A percentile compares a stretch with the other conserved stretches of the same genome.
Conservation (phyloP, 805 yeast genomes). For the Metschnikowia henanensis region DNA sequence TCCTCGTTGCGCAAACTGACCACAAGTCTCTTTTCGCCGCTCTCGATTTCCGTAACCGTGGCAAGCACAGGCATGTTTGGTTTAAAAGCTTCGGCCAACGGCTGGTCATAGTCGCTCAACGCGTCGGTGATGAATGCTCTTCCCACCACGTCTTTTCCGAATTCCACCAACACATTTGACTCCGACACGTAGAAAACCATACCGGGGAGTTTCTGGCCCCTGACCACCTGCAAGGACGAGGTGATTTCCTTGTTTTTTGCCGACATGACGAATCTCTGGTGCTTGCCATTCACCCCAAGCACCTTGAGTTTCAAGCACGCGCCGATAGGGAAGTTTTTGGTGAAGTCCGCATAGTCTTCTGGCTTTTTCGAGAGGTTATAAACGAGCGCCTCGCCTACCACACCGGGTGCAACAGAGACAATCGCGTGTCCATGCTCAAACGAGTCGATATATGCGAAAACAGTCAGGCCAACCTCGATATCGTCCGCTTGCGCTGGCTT, state of each 20-base stretch:
- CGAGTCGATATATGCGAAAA: slow-evolving; percentile 66
- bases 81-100: slow-evolving; percentile 48
- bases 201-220: slow-evolving; percentile 58
- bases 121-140: slow-evolving; percentile 77
- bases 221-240: slow-evolving; percentile 39
- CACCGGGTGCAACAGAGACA: slow-evolving; percentile 67
- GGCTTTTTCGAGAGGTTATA: slow-evolving; percentile 62
- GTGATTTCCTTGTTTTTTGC: slow-evolving; percentile 47
- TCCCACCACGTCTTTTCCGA: slow-evolving; percentile 63
- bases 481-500: slow-evolving; percentile 18
- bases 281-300: slow-evolving; percentile 51
- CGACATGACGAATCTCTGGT: slow-evolving; percentile 48
- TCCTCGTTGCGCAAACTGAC: slow-evolving; percentile 60
- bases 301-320: slow-evolving; percentile 63
- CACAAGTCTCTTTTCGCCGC: slow-evolving; percentile 50
- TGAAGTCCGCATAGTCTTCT: slow-evolving; percentile 47
- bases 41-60: slow-evolving; percentile 49
- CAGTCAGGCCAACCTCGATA: slow-evolving; percentile 49
- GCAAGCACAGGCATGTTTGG: slow-evolving; percentile 59
- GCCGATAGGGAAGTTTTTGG: slow-evolving; percentile 68
- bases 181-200: slow-evolving; percentile 59
- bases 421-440: slow-evolving; percentile 58
- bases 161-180: slow-evolving; percentile 62
- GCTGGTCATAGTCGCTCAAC: slow-evolving; percentile 59
- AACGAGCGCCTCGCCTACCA: slow-evolving; percentile 65